Base-by-base conservation (phyloP, 2,329 filamentous ascomycete species). In the Ophiocordyceps camponoti-leonardi region DNA sequence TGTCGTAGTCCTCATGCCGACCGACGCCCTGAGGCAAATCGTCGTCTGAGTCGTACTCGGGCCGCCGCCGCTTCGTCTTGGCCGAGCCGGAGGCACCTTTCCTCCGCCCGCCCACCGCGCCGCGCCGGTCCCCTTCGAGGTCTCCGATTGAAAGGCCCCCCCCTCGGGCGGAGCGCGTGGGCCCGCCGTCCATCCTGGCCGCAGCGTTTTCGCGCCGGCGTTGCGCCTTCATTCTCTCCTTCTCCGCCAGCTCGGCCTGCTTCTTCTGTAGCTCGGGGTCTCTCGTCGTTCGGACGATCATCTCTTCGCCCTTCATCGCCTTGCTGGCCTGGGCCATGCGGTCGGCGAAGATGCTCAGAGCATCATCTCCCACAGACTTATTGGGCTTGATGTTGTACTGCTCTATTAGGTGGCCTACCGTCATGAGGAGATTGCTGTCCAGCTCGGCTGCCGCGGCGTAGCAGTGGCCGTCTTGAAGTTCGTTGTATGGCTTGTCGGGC, bases 11-110 rank as follows among this genome's bases (percentile, higher is more conserved):
- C 51, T 88, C 81, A 48, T 81, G 73, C 45, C 75, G 73, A 30
- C 72, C 71, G 42, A 67, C 67, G 30, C 77, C 75, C 35, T 73
- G 71, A 16, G 77, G 75, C 33, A 79, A 68, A 48, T 84, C 82
- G 52, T 86, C 82, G 53, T 87, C 84, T 10, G 85, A 85, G 54
- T 88, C 83, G 49, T 86, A 83, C 52, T 84, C 83, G 48, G 71
- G 67, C 37, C 71, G 68, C 30, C 69, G 68, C 54, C 70, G 67
- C 62, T 74, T 76, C 42, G 66, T 61, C 50, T 72, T 73, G 28
- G 64, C 61, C 13, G 63, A 60, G 12, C 72, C 72, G 0, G 68
- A 63, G 0, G 66, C 64, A 20, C 71, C 68, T 49, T 73, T 70
- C 58, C 78, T 78, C 40, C 74, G 68, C 23, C 66, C 56, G n/a